phyloP scores from a whole-genome alignment of 106 monocot genomes.

The Dendrobium nobile region DNA sequence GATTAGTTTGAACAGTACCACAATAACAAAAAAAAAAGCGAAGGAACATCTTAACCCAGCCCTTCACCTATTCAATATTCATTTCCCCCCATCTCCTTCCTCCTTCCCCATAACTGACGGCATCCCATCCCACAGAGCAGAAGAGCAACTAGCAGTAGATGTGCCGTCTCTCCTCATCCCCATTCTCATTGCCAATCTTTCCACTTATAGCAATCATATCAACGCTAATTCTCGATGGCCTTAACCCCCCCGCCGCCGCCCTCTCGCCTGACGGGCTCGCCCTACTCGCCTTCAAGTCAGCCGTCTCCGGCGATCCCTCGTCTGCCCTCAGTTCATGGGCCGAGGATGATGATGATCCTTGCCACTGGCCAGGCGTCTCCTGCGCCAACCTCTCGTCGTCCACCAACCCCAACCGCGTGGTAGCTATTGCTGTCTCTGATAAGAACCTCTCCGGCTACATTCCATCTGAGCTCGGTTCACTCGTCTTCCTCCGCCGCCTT shows the following conservation, averaged over 20 bases:
- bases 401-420: constrained; percentile 40
- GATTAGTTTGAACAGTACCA: not conserved
- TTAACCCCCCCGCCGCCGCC: not conserved
- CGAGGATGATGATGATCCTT: constrained; percentile 52
- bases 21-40: not conserved
- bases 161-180: not conserved
- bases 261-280: constrained; percentile 75
- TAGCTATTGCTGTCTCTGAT: constrained; percentile 56
- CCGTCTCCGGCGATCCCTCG: constrained; percentile 56
- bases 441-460: constrained; percentile 88
- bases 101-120: not conserved
- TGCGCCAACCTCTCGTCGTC: constrained; percentile 51
- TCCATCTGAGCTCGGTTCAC: constrained; percentile 76
- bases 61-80: not conserved
- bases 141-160: not conserved
- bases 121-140: not conserved
- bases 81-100: too few relatives aligned
- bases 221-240: not conserved
- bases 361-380: constrained; percentile 71
- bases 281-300: constrained; percentile 78
- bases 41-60: not conserved
- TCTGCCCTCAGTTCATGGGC: constrained; percentile 42
- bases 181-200: not conserved
- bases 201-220: not conserved
- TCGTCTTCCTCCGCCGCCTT: constrained; percentile 70